Base-by-base conservation (phyloP, 169 alveolate species). In the Cryptosporidium muris region DNA sequence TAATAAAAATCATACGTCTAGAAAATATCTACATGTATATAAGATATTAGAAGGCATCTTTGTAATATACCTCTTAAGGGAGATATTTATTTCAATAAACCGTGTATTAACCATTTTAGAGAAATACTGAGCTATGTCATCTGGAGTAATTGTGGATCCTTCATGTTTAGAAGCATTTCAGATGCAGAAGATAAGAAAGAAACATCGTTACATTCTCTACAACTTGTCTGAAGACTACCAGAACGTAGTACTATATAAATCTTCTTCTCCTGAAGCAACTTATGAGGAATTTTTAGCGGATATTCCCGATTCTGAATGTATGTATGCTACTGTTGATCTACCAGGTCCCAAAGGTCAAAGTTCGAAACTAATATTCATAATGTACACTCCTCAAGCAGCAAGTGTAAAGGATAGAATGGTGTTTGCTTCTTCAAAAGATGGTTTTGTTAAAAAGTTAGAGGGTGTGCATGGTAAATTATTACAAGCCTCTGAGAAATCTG, bases 351-450 rank as follows among this genome's bases (percentile, higher is more conserved):
- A 62, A 43, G 82, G 74, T 37, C 85, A 81, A 43, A 67, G 56
- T 12, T 74, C 89, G 6, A 81, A 81, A 68, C 45, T 81, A 14
- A 64, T 65, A 14, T 81, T 81, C 88, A 63, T 90, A 36, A 81
- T 90, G 64, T 90, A 85, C 89, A 88, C 91, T 12, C 93, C 93
- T 9, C 92, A 90, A 63, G 56, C 53, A 54, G 91, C 91, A 37
- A 88, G 82, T 9, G 93, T 90, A 49, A 90, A 90, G 88, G 90
- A 88, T 37, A 80, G 91, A 37, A 90, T 90, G 93, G 88, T 88
- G 25, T 90, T 88, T 63, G 91, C 93, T 9, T 82, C 92, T 11
- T 88, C 93, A 8, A 90, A 90, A 89, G 93, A 88, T 40, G 92
- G 91, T 5, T 56, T 90, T 45, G 81, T 56, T 51, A 88, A 90